Conservation (phyloP, 169 alveolate species). For the Plasmodium reichenowi region DNA sequence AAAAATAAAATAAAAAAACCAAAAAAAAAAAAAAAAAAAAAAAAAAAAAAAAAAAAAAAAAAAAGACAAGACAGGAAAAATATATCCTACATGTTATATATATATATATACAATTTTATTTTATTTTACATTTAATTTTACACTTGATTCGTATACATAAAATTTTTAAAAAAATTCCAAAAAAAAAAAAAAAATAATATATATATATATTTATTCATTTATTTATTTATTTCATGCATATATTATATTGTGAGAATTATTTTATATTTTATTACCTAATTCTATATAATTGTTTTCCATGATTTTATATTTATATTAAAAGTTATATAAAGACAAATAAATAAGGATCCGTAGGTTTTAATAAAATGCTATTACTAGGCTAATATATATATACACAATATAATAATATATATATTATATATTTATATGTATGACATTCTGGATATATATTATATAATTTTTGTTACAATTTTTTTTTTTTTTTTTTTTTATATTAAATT, state of each 20-base stretch:
- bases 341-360: constrained; percentile 49
- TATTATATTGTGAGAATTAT: neutral
- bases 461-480: constrained; percentile 4
- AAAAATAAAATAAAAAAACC: no score
- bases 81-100: no score
- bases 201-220: constrained; percentile 2
- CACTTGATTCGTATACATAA: constrained; percentile 28
- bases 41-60: constrained; percentile 7
- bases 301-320: constrained; percentile 49
- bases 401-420: no score
- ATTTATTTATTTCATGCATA: constrained; percentile 16
- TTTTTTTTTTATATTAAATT: neutral
- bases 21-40: no score
- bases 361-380: constrained; percentile 10
- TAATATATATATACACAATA: no score
- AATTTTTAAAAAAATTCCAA: constrained; percentile 48
- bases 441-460: neutral
- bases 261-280: constrained; percentile 1
- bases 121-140: constrained; percentile 3
- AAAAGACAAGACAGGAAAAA: neutral
- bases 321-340: constrained; percentile 67
- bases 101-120: constrained; percentile 19
- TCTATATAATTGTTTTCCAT: constrained; percentile 25
- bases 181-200: neutral
- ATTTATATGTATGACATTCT: no score